Base-by-base conservation (phyloP, 768 basidiomycete species). In the Termitomyces sp. region DNA sequence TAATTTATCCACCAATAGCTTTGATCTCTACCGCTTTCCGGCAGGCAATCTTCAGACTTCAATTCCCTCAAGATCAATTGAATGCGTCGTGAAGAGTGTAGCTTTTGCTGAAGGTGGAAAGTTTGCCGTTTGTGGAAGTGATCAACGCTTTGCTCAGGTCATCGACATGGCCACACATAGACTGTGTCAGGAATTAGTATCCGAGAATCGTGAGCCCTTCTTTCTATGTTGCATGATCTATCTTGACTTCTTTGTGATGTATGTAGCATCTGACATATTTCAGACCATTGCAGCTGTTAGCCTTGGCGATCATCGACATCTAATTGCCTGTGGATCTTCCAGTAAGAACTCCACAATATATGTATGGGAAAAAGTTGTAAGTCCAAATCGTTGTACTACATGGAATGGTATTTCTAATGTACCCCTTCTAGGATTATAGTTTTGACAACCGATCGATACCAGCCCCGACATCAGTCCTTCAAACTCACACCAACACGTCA, bases 101-200 rank as follows among this genome's bases (percentile, higher is more conserved):
- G 35, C 54, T n/a, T 62, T 57, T 53, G 40, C 24, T 8, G 58
- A 62, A 48, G 58, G 43, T 8, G 48, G 51, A 1, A 59, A 57
- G 35, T n/a, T 62, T 36, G 52, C 48, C 6, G 30, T 57, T 7
- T 62, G 61, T 40, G n/a, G 8, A 40, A 40, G 40, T 9, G 7
- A 40, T 40, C 40, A 40, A n/a, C n/a, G 7, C n/a, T 60, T 46
- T 16, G 49, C 57, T 1, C 36, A 62, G 2, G 43, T 62, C 9
- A 44, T 60, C 3, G 48, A 62, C 36, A 22, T 56, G 14, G 56
- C 24, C 16, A 60, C 35, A 3, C 52, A 56, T 8, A 22, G 54
- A 35, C 2, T 32, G 26, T 20, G n/a, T 6, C 47, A 56, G 16
- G 36, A 41, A 10, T 44, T 59, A 22, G 20, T 32, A 2, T 16